Evolutionary conservation across 2,329 filamentous ascomycete species (phyloP), one percentile per base, ranked within the genome.

Genomic region (Rosellinia necatrix): DNA sequence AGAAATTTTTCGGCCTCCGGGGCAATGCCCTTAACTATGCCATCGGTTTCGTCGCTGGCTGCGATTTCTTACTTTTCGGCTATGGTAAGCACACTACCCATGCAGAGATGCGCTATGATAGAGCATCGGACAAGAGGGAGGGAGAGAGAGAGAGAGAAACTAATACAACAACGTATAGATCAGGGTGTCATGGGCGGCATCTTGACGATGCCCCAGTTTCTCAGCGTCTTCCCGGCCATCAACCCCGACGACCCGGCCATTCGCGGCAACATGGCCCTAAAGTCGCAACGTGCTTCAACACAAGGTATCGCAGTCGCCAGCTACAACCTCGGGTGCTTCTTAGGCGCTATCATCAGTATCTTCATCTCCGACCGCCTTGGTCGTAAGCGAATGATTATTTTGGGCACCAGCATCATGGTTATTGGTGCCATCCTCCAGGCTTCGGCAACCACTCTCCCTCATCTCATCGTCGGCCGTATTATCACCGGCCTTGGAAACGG

Each of bases 131-230:
- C n/a, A n/a, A n/a, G n/a, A n/a, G n/a, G n/a, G n/a, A n/a, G n/a
- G n/a, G n/a, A n/a, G n/a, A n/a, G n/a, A n/a, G n/a, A n/a, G n/a
- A n/a, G n/a, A n/a, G n/a, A 7, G 22, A 48, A 34, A n/a, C 60
- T 56, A 48, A 60, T 6, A 41, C 34, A 25, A 13, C 27, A 27
- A 10, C 9, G 25, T 15, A 13, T 15, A 86, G 88, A 91, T 70
- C 87, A 89, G 72, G 86, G 88, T 68, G 87, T 91, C 8, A 91
- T 90, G 80, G 89, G 87, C 41, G 86, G 86, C 53, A 84, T 93
- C 61, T 76, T 93, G 53, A 90, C 88, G 3, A 80, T 92, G 66
- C 74, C 80, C 17, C 78, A 79, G 8, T 90, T 89, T 64, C 74
- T 84, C 2, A 64, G 70, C 2, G 71, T 74, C 13, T 86, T 86